Evolutionary conservation across 2,329 filamentous ascomycete species (phyloP), one percentile per base, ranked within the genome.

Genomic region (Talaromyces rugulosus): DNA sequence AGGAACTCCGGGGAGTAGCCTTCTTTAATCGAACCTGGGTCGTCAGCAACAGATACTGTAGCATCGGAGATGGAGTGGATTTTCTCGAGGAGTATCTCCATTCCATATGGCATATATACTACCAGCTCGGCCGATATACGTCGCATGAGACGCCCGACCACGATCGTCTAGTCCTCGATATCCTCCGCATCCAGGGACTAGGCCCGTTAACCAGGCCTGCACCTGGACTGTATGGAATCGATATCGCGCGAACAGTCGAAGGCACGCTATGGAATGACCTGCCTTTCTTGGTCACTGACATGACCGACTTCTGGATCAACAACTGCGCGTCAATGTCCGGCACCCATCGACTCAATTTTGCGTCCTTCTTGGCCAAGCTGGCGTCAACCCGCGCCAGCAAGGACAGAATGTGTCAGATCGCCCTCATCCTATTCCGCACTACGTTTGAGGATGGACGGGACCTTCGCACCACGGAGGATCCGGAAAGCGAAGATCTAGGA

Each of bases 191-290:
- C 2, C 64, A 68, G 36, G 67, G 67, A 40, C 62, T 55, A 27
- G 66, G 67, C 0, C 66, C 65, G 3, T 27, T 69, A 47, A 62
- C 57, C 16, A 60, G 69, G 40, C 65, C 62, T 5, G 62, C 44
- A n/a, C 55, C n/a, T 1, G 62, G 67, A 2, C 16, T 1, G 18
- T 53, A 59, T 44, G 66, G 68, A 0, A 56, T 71, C 52, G 66
- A 70, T 57, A 69, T 69, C 18, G 69, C 67, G 18, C 52, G 68
- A 65, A 70, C 68, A 2, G 47, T 52, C 11, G 66, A 67, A 8
- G 69, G 69, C 0, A 63, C 67, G 4, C 51, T 71, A 2, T 70
- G 66, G 68, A 69, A 67, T 30, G 68, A 69, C n/a, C 62, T 69
- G 1, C 67, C 67, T 2, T 68, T 69, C 31, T 60, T 71, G 16